Base-by-base conservation (phyloP, 192 early-diverging fungal species). In the Phycomyces nitens region DNA sequence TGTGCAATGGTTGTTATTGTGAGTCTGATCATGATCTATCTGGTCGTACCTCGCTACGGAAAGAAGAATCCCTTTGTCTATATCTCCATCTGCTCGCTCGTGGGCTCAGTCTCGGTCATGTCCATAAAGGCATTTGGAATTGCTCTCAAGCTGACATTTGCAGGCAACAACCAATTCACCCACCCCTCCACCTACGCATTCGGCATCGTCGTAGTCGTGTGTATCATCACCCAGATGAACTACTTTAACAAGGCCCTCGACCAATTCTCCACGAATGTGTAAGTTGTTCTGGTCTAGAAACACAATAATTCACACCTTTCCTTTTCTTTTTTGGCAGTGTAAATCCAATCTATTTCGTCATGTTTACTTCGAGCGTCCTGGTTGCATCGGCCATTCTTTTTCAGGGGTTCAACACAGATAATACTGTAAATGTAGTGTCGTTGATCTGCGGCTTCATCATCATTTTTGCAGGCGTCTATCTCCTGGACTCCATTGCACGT, bases 171-270 rank as follows among this genome's bases (percentile, higher is more conserved):
- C 77, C 94, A 98, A 79, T 86, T 98, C 53, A 83, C 86, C 22
- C 89, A 96, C 62, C 79, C 90, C 8, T 94, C 92, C 49, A 95
- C 94, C 8, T 98, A 92, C 65, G 81, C 93, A 20, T 96, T 98
- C 75, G 87, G 84, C 18, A 73, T 88, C 29, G 82, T 92, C 23
- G 92, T 94, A 23, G 76, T 75, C 3, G 72, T 88, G 3, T 94
- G 91, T 69, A 94, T 94, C 57, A 76, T 96, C n/a, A 88, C 89
- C 29, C 96, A 98, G 79, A 92, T 96, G 87, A 98, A 98, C 75
- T 98, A 96, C 75, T 94, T 98, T 63, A 98, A 98, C 82, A 98
- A 96, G 79, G 93, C 96, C 18, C 77, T 98, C 27, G 93, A 93
- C 65, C 76, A 88, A 62, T 98, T 95, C 71, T 91, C 90, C 22